Evolutionary conservation across 495 filamentous ascomycete species (phyloP).

Genomic region (Astrothelium macrocarpum): DNA sequence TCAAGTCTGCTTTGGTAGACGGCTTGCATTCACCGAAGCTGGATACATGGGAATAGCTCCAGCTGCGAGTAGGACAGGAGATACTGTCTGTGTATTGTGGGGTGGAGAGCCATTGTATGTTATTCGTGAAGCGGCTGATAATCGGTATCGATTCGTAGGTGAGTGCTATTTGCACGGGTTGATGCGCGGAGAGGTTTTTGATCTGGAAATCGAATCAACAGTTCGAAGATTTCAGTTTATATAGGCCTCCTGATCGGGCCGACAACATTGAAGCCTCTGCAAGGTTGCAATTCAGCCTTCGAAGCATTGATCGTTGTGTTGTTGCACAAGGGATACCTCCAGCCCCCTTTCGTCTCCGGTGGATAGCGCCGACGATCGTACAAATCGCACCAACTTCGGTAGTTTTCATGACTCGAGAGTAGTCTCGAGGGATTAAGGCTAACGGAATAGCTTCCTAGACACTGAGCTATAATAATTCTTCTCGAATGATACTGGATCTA

Average conservation of each 20-base stretch:
- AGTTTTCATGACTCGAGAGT: no score
- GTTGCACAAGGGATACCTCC: no score
- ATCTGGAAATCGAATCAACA: neutral
- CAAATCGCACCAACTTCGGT: no score
- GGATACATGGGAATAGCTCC: neutral
- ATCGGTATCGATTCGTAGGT: neutral
- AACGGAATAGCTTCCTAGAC: no score
- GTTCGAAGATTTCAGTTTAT: neutral
- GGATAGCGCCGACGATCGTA: no score
- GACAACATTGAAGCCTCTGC: no score
- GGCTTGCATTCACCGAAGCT: neutral
- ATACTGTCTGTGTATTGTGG: neutral
- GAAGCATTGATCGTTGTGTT: no score
- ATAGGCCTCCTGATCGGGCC: neutral
- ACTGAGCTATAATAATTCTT: no score
- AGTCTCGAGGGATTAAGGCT: no score
- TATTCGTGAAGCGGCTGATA: neutral
- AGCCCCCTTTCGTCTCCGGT: no score
- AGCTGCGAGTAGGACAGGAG: neutral
- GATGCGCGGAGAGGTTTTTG: neutral
- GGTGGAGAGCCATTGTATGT: neutral
- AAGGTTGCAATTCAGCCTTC: no score
- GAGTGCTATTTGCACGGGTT: neutral
- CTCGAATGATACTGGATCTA: no score
- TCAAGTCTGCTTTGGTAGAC: neutral